Evolutionary conservation across 169 alveolate genomes (phyloP), one percentile per base, ranked within the genome.

Genomic region (Eimeria maxima): DNA sequence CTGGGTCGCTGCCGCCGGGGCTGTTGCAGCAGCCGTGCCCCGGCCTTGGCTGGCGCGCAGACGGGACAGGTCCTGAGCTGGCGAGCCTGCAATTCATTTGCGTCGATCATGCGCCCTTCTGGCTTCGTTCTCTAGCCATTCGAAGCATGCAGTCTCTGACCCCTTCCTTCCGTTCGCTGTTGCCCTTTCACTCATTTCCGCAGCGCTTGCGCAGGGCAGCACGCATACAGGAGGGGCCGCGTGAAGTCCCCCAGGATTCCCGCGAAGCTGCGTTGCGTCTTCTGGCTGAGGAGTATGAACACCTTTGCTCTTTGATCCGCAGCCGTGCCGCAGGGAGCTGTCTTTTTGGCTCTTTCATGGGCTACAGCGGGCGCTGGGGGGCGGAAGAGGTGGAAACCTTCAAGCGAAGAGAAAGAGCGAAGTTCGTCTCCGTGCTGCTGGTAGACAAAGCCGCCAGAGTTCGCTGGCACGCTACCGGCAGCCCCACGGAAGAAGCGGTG

Each of bases 401-500:
- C 69, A 91, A 76, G 80, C 47, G 84, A 47, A 91, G 50, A 73
- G 90, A 74, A 50, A 47, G 95, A 27, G 63, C 20, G 4, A 88
- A 65, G 45, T 50, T 93, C 42, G 96, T 93, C 22, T 81, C 96
- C 11, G 78, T 81, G n/a, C 42, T 93, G 78, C 93, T 93, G 44
- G 65, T 63, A 57, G 96, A 93, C 65, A 88, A 65, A 27, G 88
- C 93, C 3, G 96, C 93, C n/a, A 42, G 65, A 74, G 78, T 93
- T 7, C 42, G 96, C 92, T 93, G 96, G 96, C 96, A 93, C 33
- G 93, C 89, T 42, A 88, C 90, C 0, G 96, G 96, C 57, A 33
- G 78, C 78, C 96, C 96, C 24, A 93, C 96, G 29, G 93, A 93
- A 83, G 96, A 93, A 78, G 93, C 96, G 57, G 94, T 93, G 63